Base-by-base conservation (phyloP, 768 basidiomycete genomes). In the Kwoniella europaea region DNA sequence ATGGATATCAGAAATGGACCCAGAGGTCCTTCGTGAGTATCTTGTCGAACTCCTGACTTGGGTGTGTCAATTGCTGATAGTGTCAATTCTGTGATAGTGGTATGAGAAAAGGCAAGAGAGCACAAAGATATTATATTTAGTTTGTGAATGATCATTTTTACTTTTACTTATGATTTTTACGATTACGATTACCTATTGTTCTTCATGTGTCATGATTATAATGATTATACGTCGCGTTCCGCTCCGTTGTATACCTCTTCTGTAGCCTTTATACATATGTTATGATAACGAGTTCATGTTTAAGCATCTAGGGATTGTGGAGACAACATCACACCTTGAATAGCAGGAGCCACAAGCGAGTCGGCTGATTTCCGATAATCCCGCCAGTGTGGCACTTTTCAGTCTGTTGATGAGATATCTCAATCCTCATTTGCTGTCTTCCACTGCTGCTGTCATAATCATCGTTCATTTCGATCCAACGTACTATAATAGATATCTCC, bases 21-120 rank as follows among this genome's bases (percentile, higher is more conserved):
- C 2, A 57, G 72, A 35, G 68, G 66, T 9, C 20, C 53, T 44
- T 42, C 70, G 78, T 79, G 69, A 77, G 78, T 79, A 12, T 24
- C 22, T 15, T 18, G 7, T 24, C 46, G 27, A 27, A 35, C 24
- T 50, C 24, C 16, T 54, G 1, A 13, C 16, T 53, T 15, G 56
- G 35, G 10, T 22, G 9, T 10, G 41, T 3, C 46, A 16, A 53
- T 10, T 44, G 24, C 12, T 22, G 15, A 10, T 43, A 10, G 20
- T 22, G 13, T 20, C 55, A 6, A 9, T 53, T 10, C 22, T 22
- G 22, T 15, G 1, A n/a, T 60, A 70, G 68, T n/a, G 68, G 62
- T 27, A 5, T 70, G 22, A 65, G 63, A 24, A 54, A 50, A n/a
- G 41, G 44, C 13, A 18, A 53, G 10, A 42, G 68, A 60, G 41